Base-by-base conservation (phyloP, 1,284 basidiomycete genomes). In the Sutorius eximius region DNA sequence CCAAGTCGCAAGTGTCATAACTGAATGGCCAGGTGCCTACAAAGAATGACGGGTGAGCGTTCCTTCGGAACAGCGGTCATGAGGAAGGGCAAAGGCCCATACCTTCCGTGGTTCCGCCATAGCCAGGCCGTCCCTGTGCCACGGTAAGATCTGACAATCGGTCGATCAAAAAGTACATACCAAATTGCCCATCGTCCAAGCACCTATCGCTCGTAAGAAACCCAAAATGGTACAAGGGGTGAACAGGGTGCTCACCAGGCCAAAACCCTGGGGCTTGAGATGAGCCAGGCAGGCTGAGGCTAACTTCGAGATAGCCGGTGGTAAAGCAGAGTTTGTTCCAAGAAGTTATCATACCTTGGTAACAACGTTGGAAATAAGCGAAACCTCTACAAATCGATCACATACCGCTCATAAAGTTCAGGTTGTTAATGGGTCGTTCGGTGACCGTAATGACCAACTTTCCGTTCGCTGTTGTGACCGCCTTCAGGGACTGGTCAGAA, bases 291-390 rank as follows among this genome's bases (percentile, higher is more conserved):
- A 97, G 74, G 64, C 87, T 91, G 20, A 95, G 71, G 15, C 81
- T 80, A 16, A 87, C 83, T 69, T 95, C 93, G 53, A 98, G 78
- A 68, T 94, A 94, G 1, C 94, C 95, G 0, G 91, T 93, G 3
- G 89, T 96, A 72, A 96, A 98, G 74, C 95, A 97, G 58, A 98
- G 74, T 70, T 94, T 91, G 73, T 95, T 96, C 94, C 94, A 96
- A 6, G 83, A 77, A 56, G 82, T 80, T 29, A 92, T 57, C 89
- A 91, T 91, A 32, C 85, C 87, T 83, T 59, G 49, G 44, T 2
- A 49, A 46, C 36, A 13, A 47, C 24, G 20, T 68, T 45, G 60
- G 45, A 18, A 46, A 45, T 15, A 13, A 9, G 45, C 32, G 18
- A 34, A 50, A 53, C 22, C 12, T 27, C 33, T 13, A 42, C 43